Evolutionary conservation across 2,329 filamentous ascomycete species (phyloP), one percentile per base, ranked within the genome.

Genomic region (Exophiala phaeomuriformis): DNA sequence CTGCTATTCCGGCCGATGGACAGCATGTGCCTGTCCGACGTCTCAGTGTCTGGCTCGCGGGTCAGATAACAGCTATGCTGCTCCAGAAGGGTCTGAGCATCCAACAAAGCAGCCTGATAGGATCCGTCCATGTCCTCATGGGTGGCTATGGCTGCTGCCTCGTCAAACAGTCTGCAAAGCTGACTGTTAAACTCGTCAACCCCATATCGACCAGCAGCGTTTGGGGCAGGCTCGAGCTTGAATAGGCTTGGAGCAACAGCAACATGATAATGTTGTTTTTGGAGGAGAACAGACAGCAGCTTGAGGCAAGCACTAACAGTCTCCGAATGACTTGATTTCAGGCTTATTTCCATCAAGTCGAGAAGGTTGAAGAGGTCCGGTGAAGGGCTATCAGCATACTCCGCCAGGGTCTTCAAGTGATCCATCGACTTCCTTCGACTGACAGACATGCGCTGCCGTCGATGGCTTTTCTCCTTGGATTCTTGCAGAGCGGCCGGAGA

Each of bases 331-430:
- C 80, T 78, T 0, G 93, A 97, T 53, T 83, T 80, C 29, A 96
- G 75, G 64, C 90, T 95, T 35, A 90, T 87, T 2, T 94, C 77
- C 31, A 95, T 85, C 8, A 98, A 78, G 70, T 98, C 93, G 28
- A 94, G 88, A 6, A 98, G 75, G 66, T 94, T 97, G 74, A 96
- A 98, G 0, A 98, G 76, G 9, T 89, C 80, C 0, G 93, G 93
- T 1, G 90, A 93, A 6, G 86, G 79, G 9, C 81, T 76, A 51
- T 93, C 87, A 2, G 85, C 81, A 58, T 86, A 85, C 50, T 86
- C 78, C 2, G 86, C 83, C 67, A 90, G 81, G 70, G 89, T 85
- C 33, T 83, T 88, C 9, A 94, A 81, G 2, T 95, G 79, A 68
- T 96, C 87, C 69, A 97, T 79, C 0, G 91, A 96, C 69, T 91